Evolutionary conservation across 805 yeast species (phyloP), one percentile per base, ranked within the genome.

Genomic region (Wickerhamomyces mucosus): DNA sequence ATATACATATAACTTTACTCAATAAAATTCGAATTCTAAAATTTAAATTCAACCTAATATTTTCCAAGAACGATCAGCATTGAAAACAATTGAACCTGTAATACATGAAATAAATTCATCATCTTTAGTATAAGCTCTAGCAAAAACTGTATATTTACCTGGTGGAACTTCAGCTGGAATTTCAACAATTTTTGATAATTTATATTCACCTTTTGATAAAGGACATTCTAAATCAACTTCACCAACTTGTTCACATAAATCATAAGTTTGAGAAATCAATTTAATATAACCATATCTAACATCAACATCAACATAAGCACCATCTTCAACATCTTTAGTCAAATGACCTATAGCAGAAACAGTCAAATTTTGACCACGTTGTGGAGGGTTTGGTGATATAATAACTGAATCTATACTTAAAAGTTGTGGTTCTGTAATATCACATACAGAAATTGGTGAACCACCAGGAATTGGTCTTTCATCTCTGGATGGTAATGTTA

Each of bases 121-220:
- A 33, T 81, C 84, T 26, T 63, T 74, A 25, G 94, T 85, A 63
- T 72, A 92, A 3, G 97, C 98, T 50, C 89, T 75, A 14, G 96
- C 97, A 32, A 68, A 63, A 18, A 89, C 94, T 19, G 72, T 62
- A 61, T 92, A 92, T 51, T 72, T 79, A 25, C 98, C 98, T 15
- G 97, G 96, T 37, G 98, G 98, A 20, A 89, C 94, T 55, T 85
- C 92, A 12, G 67, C 64, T 13, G 98, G 98, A 35, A 92, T 73
- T 48, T 78, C 88, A 17, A 92, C 94, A 27, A 63, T 58, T 55
- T 86, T 86, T 17, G 67, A 54, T 33, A 92, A 60, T 32, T 63
- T 59, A 45, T 84, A 78, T 30, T 58, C 53, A 10, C 97, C 98
- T 41, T 72, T 62, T 30, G 63, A 53, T 26, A 92, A 58, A 2